Conservation (phyloP, 805 yeast species). For the Cyberlindnera mrakii region DNA sequence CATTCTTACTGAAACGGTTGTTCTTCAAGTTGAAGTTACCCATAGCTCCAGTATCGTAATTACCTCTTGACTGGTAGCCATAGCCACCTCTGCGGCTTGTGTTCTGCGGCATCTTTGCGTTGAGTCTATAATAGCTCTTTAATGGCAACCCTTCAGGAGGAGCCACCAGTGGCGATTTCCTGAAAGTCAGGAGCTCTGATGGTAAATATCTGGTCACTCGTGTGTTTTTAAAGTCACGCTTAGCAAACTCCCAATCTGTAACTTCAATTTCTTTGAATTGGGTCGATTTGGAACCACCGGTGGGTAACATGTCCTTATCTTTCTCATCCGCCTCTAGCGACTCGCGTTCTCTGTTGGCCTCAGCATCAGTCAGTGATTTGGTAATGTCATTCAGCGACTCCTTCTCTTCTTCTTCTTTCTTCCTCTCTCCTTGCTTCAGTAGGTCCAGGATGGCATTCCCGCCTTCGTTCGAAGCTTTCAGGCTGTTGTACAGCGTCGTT, state of each 20-base stretch:
- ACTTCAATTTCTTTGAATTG: slow-evolving; percentile 10
- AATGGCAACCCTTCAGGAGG: slow-evolving; percentile 18
- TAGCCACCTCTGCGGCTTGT: slow-evolving; percentile 9
- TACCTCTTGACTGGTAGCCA: slow-evolving; percentile 5
- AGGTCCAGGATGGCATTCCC: slow-evolving; percentile 21
- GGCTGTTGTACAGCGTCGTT: neutral
- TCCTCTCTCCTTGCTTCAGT: slow-evolving; percentile 20
- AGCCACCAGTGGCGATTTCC: slow-evolving; percentile 10
- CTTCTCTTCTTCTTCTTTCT: slow-evolving; percentile 20
- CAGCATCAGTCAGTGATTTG: neutral
- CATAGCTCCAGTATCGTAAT: slow-evolving; percentile 23
- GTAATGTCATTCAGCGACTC: slow-evolving; percentile 1
- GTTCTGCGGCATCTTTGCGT: slow-evolving; percentile 8
- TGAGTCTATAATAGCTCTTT: slow-evolving; percentile 19
- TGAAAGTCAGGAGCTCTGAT: slow-evolving; percentile 14
- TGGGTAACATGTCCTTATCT: slow-evolving; percentile 1
- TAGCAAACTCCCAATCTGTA: slow-evolving; percentile 17
- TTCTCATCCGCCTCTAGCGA: neutral
- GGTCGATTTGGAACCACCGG: slow-evolving; percentile 3
- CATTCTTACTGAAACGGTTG: slow-evolving; percentile 6
- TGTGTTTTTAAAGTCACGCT: slow-evolving; percentile 3
- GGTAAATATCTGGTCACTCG: slow-evolving; percentile 17
- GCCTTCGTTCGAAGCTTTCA: slow-evolving; percentile 2
- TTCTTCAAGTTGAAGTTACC: slow-evolving; percentile 23
- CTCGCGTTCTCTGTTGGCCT: slow-evolving; percentile 1